Evolutionary conservation across 75 land plant species (phyloP).

Genomic region (Pseudotsuga menziesii): DNA sequence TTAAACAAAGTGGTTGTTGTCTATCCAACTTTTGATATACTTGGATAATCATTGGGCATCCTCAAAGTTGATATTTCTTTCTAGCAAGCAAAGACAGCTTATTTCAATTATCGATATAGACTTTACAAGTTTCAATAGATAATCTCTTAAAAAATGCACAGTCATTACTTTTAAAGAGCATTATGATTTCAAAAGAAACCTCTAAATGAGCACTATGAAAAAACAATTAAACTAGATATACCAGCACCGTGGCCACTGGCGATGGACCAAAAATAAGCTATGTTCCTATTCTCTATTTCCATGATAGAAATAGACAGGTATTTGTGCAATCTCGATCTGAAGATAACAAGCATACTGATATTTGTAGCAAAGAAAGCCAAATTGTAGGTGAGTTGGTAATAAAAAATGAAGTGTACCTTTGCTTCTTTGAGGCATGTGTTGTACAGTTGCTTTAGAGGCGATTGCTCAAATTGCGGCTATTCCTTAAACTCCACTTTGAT

Average conservation of each 20-base stretch:
- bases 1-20: neutral
- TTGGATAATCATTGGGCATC: neutral
- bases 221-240: neutral
- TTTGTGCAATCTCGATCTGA: neutral
- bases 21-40: neutral
- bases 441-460: constrained; percentile 48
- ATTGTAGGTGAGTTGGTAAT: neutral
- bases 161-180: neutral
- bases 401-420: constrained; percentile 40
- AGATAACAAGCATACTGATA: too few relatives aligned
- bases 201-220: neutral
- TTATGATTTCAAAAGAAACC: neutral
- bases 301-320: neutral
- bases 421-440: constrained; percentile 63
- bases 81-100: neutral
- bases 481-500: constrained; percentile 65
- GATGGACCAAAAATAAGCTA: neutral
- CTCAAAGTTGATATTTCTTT: neutral
- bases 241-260: neutral
- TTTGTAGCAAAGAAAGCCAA: neutral
- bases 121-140: neutral
- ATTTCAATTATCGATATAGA: neutral
- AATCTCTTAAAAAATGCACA: neutral
- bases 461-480: constrained; percentile 16
- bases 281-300: neutral